phyloP scores from a whole-genome alignment of 1,284 basidiomycete genomes.

The Melampsora larici-populina region DNA sequence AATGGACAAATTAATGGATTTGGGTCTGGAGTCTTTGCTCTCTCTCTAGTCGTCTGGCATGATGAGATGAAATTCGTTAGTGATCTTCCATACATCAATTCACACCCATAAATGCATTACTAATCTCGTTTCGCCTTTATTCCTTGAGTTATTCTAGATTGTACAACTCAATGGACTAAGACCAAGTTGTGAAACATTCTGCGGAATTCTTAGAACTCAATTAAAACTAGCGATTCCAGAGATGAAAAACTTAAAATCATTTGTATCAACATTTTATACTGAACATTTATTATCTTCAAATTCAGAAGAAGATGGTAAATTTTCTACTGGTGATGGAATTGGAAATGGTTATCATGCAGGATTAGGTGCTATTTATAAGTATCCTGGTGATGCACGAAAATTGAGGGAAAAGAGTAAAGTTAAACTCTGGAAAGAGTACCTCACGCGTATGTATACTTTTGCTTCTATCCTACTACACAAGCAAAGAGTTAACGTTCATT shows the following conservation, averaged over 20 bases:
- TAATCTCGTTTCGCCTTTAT: not conserved
- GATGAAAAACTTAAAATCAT: constrained; percentile 90
- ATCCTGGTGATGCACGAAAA: constrained; percentile 55
- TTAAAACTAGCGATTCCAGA: constrained; percentile 79
- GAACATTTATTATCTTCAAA: constrained; percentile 68
- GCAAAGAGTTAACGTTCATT: not conserved
- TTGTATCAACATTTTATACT: constrained; percentile 89
- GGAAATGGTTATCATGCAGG: constrained; percentile 68
- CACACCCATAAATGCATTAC: not conserved
- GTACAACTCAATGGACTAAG: constrained; percentile 93
- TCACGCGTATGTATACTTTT: constrained; percentile 62
- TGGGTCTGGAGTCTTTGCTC: constrained; percentile 85
- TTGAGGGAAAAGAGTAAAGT: constrained; percentile 94
- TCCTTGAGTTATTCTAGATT: constrained; percentile 61
- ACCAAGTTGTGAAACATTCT: constrained; percentile 91
- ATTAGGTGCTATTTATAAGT: constrained; percentile 56
- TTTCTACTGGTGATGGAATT: constrained; percentile 30
- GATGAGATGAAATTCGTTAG: constrained; percentile 80
- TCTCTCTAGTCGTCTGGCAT: constrained; percentile 92
- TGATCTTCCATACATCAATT: constrained; percentile 47
- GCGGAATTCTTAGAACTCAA: constrained; percentile 78
- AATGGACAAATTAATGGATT: constrained; percentile 64
- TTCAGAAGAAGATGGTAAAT: constrained; percentile 55
- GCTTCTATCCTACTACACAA: not conserved
- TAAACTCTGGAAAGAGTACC: constrained; percentile 91